phyloP scores from a whole-genome alignment of 345 rosid genomes.

The Durio zibethinus region DNA sequence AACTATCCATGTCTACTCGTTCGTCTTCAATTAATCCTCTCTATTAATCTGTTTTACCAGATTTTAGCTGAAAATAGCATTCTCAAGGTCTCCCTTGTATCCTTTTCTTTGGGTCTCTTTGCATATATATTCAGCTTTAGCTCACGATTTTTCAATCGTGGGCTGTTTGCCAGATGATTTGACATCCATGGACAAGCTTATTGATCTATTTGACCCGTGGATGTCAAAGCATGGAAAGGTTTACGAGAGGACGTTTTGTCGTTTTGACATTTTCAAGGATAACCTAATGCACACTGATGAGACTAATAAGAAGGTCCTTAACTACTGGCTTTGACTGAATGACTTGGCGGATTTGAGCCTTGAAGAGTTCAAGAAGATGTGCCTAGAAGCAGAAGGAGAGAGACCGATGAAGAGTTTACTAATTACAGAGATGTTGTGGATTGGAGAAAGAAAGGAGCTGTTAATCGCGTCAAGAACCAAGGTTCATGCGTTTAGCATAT shows the following conservation, averaged over 20 bases:
- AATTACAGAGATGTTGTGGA: conserved; percentile 36
- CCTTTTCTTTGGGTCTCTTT: conserved; percentile 29
- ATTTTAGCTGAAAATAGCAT: conserved; percentile 33
- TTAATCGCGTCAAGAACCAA: conserved; percentile 71
- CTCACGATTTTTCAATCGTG: conserved; percentile 62
- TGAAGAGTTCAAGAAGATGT: conserved; percentile 69
- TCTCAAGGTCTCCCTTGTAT: conserved; percentile 28
- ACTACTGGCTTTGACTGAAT: conserved; percentile 78
- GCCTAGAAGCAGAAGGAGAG: conserved; percentile 41
- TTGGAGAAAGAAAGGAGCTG: conserved; percentile 93
- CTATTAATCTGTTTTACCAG: neutral
- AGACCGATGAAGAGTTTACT: conserved; percentile 33
- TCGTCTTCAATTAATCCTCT: neutral
- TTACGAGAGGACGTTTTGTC: conserved; percentile 45
- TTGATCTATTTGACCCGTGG: conserved; percentile 73
- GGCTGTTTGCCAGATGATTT: conserved; percentile 62
- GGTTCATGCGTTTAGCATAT: conserved; percentile 61
- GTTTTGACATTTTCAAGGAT: conserved; percentile 68
- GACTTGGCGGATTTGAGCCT: conserved; percentile 78
- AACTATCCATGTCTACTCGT: neutral
- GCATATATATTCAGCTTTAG: conserved; percentile 28
- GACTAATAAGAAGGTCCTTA: conserved; percentile 50
- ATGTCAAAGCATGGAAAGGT: conserved; percentile 54
- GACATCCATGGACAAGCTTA: conserved; percentile 51
- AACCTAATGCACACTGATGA: conserved; percentile 73